A percentile compares a stretch with the other conserved stretches of the same genome.
These are phyloP conservation scores for Xylona heveae DNA, from an alignment of 495 filamentous ascomycete species.

Conservation along the genomic window DNA sequence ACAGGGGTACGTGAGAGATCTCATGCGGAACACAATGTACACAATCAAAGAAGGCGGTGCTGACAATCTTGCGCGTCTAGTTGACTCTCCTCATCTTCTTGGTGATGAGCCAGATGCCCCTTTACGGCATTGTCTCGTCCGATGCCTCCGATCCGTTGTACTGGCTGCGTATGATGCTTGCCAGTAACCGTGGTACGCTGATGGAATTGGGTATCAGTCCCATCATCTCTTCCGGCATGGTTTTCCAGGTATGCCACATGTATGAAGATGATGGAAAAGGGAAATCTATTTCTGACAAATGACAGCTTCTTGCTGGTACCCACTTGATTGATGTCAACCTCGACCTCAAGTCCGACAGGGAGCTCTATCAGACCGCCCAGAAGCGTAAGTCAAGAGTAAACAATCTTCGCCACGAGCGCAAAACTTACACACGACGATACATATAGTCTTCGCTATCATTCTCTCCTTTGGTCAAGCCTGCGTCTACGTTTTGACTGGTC, in stretches of 20 bases:
- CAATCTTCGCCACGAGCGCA: not conserved
- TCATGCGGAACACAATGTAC: constrained; percentile 1
- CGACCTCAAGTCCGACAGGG: constrained; percentile 97
- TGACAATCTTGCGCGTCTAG: constrained; percentile 20
- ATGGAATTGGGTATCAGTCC: constrained; percentile 99
- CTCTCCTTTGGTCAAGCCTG: constrained; percentile 91
- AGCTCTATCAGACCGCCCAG: constrained; percentile 98
- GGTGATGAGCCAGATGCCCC: constrained; percentile 99
- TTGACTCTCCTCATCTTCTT: constrained; percentile 93
- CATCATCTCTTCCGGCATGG: constrained; percentile 99
- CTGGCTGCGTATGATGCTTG: constrained; percentile 99
- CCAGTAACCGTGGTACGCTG: constrained; percentile 92
- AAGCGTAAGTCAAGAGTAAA: constrained; percentile 30
- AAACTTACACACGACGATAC: constrained; percentile 1
- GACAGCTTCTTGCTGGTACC: constrained; percentile 80
- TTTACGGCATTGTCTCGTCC: constrained; percentile 89
- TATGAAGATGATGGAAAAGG: constrained; percentile 1
- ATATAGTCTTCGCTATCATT: constrained; percentile 72
- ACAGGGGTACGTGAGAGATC: constrained; percentile 44
- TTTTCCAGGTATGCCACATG: constrained; percentile 57
- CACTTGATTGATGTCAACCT: constrained; percentile 99
- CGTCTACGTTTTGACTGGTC: constrained; percentile 91
- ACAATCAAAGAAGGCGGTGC: constrained; percentile 9
- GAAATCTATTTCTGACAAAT: constrained; percentile 10
- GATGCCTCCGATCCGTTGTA: constrained; percentile 93